Base-by-base conservation (phyloP, 1,139 yeast genomes). In the Geotrichum cucujoidarum region DNA sequence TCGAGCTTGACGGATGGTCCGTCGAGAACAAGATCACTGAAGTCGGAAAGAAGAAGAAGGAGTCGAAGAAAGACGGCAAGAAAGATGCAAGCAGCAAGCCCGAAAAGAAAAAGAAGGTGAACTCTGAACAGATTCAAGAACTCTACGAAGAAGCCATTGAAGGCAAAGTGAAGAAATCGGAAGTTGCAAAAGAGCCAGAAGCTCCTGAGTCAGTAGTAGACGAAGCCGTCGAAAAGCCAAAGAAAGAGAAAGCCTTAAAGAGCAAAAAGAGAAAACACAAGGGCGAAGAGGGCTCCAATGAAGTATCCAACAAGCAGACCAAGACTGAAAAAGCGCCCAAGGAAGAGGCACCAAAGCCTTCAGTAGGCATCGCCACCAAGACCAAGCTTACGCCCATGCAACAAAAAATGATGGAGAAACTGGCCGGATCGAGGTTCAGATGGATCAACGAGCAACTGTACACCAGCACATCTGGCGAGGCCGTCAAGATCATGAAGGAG, bases 381-480 rank as follows among this genome's bases (percentile, higher is more conserved):
- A 57, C 71, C 1, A 82, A 83, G 50, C 70, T 92, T 46, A 90
- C 97, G 0, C 95, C 97, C 14, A 70, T 94, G 56, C 98, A 94
- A 65, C 88, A 85, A 60, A 94, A 92, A 63, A 92, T 92, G 97
- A 80, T 88, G 81, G 89, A 87, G 43, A 92, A 92, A 65, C 75
- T 92, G 41, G 80, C 95, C 1, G 99, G 98, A 0, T 89, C 97
- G 0, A 72, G 98, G 59, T 92, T 92, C 68, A 76, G 99, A 65
- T 92, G 97, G 97, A 94, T 92, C 62, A 92, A 92, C 64, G 98
- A 92, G 65, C 95, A 90, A 62, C 72, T 92, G 24, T 92, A 92
- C 62, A 92, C 97, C 0, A 83, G 82, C 24, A 69, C 82, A 1
- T 89, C 97, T 0, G 80, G 77, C 13, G 79, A 79, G 27, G 98